Base-by-base conservation (phyloP, 2,329 filamentous ascomycete genomes). In the Neocatenulostroma microsporum region DNA sequence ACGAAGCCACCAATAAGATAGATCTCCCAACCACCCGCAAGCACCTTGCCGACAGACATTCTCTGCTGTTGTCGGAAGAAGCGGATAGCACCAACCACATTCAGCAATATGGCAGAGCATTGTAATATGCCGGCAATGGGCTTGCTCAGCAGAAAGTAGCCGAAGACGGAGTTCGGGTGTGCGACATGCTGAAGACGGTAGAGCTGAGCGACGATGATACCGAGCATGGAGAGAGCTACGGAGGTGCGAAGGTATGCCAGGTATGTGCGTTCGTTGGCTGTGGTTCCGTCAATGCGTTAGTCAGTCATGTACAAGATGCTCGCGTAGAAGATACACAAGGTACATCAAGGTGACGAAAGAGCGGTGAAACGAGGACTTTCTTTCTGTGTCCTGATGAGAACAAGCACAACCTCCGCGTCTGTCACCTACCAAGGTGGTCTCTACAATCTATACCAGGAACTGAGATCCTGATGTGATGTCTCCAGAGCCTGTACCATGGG, bases 181-280 rank as follows among this genome's bases (percentile, higher is more conserved):
- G 64, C 52, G 18, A 66, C 54, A 20, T 76, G 66, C 50, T 80
- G 70, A 3, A 80, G 63, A 14, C 72, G 68, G 49, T 83, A 84
- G 6, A 86, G 69, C 52, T 86, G 82, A 0, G 80, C 76, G 19
- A 81, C 70, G 3, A 76, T 49, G 3, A 81, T 73, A 13, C 80
- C 80, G 14, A 78, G 63, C 62, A 84, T 79, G 11, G 80, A 77
- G 25, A 85, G 66, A n/a, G 73, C 69, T 24, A 82, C 61, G 0
- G 79, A 83, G 2, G 81, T 86, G 14, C 82, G 74, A 20, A 85
- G 68, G 56, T 85, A 86, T 20, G 72, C 79, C 13, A 87, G 72
- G 53, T 80, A 87, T 13, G 82, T 87, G 39, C 82, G 69, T 60
- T 87, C 81, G 37, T 85, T 72, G 24, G 82, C 82, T 85, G 49